Conservation (phyloP, 1,284 basidiomycete genomes). For the Marasmius fiardii region DNA sequence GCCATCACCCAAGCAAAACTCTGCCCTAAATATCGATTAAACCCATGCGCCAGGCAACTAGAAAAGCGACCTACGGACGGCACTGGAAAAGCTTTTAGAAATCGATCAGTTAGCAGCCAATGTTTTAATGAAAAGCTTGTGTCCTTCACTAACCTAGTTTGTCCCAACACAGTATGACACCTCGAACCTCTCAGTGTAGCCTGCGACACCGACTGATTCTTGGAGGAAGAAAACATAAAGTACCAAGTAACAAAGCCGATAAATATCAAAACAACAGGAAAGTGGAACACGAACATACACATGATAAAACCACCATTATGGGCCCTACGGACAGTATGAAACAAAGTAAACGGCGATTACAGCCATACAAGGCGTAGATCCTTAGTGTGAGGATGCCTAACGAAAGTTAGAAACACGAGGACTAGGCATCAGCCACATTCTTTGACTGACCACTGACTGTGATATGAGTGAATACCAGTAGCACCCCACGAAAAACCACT, state of each 20-base stretch:
- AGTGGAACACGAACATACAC: too few species aligned
- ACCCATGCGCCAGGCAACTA: not conserved
- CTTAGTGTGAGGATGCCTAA: not conserved
- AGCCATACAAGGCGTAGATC: not conserved
- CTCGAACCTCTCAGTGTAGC: too few species aligned
- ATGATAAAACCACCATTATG: too few species aligned
- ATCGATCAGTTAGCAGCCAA: too few species aligned
- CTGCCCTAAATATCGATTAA: not conserved
- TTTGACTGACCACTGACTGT: not conserved
- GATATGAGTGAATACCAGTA: not conserved
- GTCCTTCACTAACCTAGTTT: too few species aligned
- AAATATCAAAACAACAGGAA: too few species aligned
- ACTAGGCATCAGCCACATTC: not conserved
- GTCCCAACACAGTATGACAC: too few species aligned
- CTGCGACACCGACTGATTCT: too few species aligned
- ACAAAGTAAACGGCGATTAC: not conserved
- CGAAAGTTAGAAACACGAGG: not conserved
- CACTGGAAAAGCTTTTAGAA: not conserved
- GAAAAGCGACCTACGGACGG: not conserved
- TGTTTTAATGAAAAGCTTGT: too few species aligned
- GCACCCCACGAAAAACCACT: not conserved
- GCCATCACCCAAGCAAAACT: not conserved
- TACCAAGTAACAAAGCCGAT: too few species aligned
- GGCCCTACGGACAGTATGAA: too few species aligned
- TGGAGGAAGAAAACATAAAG: too few species aligned